Evolutionary conservation across 2,329 filamentous ascomycete genomes (phyloP), one percentile per base, ranked within the genome.

Genomic region (Venturia asperata): DNA sequence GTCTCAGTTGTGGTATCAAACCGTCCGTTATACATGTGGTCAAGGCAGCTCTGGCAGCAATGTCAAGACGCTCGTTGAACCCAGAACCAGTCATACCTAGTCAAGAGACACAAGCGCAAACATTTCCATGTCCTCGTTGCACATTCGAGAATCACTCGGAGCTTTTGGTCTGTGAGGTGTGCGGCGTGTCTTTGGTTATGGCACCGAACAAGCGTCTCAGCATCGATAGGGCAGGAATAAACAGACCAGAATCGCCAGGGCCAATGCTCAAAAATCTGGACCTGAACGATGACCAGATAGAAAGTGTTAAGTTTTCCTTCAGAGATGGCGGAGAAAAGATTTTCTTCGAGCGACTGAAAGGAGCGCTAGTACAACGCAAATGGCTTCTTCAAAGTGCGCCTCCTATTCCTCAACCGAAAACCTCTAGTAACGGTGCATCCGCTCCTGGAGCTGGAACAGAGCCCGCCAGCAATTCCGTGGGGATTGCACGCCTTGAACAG

Each of bases 121-220:
- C 21, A 15, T 66, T 75, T 24, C 68, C 71, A 39, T 99, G 94
- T 71, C 90, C 91, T 9, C 83, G 94, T 67, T 99, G 94, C 73
- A 99, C 94, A 0, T 97, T 97, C 72, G 82, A 88, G 47, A 99
- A 99, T 70, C 91, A 97, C 72, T 91, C 92, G 0, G 96, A 91
- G 3, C 78, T 99, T 15, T 77, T 86, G 15, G 85, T 87, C 5
- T 99, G 94, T 72, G 94, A 99, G 76, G 92, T 99, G 63, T 99
- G 94, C 71, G 91, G 91, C 15, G 90, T 88, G 0, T 83, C 91
- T 9, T 79, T 97, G 3, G 77, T 86, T 62, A 85, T 85, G 17
- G 69, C 82, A 75, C 77, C 58, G 64, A 75, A 71, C 67, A 78
- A 70, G 71, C 77, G 76, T 39, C 78, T 79, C 24, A 71, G 70